Conservation (phyloP, 495 filamentous ascomycete genomes). For the Hyaloscypha bicolor region DNA sequence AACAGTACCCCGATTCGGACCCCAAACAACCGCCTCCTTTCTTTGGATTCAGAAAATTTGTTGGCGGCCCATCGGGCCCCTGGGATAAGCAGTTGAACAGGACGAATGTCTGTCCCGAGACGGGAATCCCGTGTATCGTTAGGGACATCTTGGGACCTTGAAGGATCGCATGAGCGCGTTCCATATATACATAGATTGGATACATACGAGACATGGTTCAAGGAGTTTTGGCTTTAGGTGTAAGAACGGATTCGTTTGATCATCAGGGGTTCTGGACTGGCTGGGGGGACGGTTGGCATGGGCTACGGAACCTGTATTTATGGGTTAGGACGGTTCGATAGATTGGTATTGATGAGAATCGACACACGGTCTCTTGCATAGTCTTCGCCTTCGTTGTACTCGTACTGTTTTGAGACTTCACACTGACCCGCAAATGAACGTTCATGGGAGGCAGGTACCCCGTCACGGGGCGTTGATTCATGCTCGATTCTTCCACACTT, state of each 20-base stretch:
- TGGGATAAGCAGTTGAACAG: conserved; percentile 64
- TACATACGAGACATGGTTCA: neutral
- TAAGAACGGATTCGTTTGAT: neutral
- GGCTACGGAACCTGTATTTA: conserved; percentile 14
- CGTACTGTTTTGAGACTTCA: no score
- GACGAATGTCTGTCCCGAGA: conserved; percentile 31
- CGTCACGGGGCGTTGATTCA: no score
- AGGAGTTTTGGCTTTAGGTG: neutral
- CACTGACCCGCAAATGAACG: no score
- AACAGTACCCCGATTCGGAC: conserved; percentile 79
- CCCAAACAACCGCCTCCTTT: conserved; percentile 64
- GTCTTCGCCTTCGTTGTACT: no score
- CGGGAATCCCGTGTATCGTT: conserved; percentile 32
- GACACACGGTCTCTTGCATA: neutral
- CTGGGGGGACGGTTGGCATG: no score
- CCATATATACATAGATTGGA: conserved; percentile 1
- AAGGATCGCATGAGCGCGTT: neutral
- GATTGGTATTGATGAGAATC: neutral
- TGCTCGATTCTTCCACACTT: neutral
- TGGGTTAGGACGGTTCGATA: conserved; percentile 2
- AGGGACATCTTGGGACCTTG: conserved; percentile 24
- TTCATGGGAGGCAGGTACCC: no score
- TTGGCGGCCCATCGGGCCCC: conserved; percentile 84
- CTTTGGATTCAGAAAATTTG: conserved; percentile 89
- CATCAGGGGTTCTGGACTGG: neutral